A percentile compares a stretch with the other conserved stretches of the same genome.
Evolutionary conservation across 139 green algal genomes (phyloP).

Genomic region (Tetratostichococcus sp.): DNA sequence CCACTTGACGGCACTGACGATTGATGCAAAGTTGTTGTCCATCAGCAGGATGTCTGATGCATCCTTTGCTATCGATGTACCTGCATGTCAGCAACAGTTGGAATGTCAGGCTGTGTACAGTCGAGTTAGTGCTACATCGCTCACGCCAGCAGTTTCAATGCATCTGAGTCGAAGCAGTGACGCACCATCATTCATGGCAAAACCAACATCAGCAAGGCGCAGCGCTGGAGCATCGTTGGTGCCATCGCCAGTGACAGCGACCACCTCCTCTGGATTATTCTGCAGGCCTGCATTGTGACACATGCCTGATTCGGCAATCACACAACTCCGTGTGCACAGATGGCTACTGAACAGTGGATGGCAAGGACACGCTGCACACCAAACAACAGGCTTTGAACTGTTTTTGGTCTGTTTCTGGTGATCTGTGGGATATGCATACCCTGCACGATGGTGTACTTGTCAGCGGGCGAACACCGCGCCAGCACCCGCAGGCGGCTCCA

Average conservation of each 20-base stretch:
- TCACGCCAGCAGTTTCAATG: too few relatives aligned
- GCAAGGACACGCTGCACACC: background rate
- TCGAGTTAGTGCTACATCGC: too few relatives aligned
- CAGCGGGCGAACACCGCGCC: constrained; percentile 78
- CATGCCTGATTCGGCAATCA: background rate
- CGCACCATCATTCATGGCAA: constrained; percentile 66
- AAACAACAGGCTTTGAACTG: background rate
- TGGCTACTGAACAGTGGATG: background rate
- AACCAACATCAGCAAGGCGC: constrained; percentile 74
- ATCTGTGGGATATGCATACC: background rate
- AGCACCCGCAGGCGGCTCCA: constrained; percentile 81
- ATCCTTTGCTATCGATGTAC: constrained; percentile 77
- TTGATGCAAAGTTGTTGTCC: constrained; percentile 83
- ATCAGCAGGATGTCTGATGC: constrained; percentile 89
- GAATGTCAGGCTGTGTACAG: too few relatives aligned
- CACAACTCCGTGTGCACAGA: background rate
- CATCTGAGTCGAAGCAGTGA: background rate
- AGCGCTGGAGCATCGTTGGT: constrained; percentile 92
- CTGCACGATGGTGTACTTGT: constrained; percentile 89
- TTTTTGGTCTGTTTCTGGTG: background rate
- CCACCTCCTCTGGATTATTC: constrained; percentile 22
- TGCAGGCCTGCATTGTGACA: constrained; percentile 18
- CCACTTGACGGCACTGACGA: constrained; percentile 81
- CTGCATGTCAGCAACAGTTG: constrained; percentile 18
- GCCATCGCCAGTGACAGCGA: constrained; percentile 71